Conservation (phyloP, 495 filamentous ascomycete species). For the Polyplosphaeria fusca region DNA sequence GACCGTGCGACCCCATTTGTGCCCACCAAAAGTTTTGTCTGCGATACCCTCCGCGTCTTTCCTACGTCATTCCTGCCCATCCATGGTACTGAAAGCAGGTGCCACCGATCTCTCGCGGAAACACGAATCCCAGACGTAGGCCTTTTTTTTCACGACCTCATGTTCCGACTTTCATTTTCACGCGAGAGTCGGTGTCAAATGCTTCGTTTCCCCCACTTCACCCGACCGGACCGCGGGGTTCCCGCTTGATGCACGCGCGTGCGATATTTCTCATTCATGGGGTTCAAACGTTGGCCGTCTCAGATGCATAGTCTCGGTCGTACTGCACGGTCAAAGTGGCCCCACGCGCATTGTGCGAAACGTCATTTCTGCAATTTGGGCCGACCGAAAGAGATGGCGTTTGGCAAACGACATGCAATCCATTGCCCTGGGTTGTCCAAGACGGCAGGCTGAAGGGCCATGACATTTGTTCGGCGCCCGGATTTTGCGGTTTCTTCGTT, state of each 20-base stretch:
- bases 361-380: conserved; percentile 11
- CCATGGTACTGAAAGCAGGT: not conserved
- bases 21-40: conserved; percentile 9
- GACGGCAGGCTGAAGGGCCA: not conserved
- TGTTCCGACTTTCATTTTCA: no score
- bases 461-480: conserved; percentile 15
- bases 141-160: no score
- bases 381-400: conserved; percentile 9
- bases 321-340: conserved; percentile 10
- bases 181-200: conserved; percentile 23
- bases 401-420: conserved; percentile 1
- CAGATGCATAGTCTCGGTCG: conserved; percentile 5
- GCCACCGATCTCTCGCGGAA: not conserved
- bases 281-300: conserved; percentile 26
- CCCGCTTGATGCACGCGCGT: conserved; percentile 27
- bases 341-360: conserved; percentile 5
- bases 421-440: conserved; percentile 7
- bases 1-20: not conserved
- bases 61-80: conserved; percentile 4
- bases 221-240: conserved; percentile 27
- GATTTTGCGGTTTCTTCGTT: conserved; percentile 19
- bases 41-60: conserved; percentile 17
- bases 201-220: conserved; percentile 19
- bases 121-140: no score
- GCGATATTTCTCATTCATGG: conserved; percentile 18